These are phyloP conservation scores for Cubamyces sp. DNA, from an alignment of 768 basidiomycete species.

Conservation along the genomic window DNA sequence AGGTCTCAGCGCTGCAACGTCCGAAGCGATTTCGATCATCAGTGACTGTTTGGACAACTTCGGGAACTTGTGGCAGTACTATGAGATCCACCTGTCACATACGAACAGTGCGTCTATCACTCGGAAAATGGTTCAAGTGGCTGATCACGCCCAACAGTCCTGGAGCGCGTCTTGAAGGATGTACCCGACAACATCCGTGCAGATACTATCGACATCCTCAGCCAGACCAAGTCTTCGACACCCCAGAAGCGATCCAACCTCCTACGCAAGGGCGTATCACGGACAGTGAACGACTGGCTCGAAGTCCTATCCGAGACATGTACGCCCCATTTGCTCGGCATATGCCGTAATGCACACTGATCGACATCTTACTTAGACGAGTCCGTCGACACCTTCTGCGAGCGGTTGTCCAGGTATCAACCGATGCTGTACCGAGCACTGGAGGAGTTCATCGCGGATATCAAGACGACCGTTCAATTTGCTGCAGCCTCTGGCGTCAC, in stretches of 20 bases:
- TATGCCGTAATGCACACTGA: background rate
- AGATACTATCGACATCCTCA: constrained; percentile 66
- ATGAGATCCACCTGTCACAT: constrained; percentile 82
- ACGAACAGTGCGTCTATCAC: constrained; percentile 57
- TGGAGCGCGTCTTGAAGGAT: constrained; percentile 63
- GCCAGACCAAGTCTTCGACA: constrained; percentile 62
- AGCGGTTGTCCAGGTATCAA: constrained; percentile 62
- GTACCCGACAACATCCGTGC: constrained; percentile 59
- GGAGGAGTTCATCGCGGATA: constrained; percentile 56
- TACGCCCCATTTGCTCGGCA: background rate
- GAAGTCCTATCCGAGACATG: constrained; percentile 64
- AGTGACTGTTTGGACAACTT: constrained; percentile 71
- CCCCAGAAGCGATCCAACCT: constrained; percentile 73
- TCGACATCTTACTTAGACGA: constrained; percentile 49
- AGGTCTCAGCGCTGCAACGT: constrained; percentile 70
- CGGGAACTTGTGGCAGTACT: constrained; percentile 66
- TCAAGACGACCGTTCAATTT: constrained; percentile 64
- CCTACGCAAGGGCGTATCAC: constrained; percentile 68
- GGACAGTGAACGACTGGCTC: constrained; percentile 72
- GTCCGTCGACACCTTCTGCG: constrained; percentile 60
- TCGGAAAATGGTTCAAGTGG: background rate
- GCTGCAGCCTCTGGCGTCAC: constrained; percentile 65
- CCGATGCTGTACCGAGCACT: constrained; percentile 54
- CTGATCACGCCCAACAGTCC: constrained; percentile 47
- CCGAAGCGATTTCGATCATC: constrained; percentile 73